Conservation (phyloP, 345 rosid genomes). For the Eucalyptus microcorys region DNA sequence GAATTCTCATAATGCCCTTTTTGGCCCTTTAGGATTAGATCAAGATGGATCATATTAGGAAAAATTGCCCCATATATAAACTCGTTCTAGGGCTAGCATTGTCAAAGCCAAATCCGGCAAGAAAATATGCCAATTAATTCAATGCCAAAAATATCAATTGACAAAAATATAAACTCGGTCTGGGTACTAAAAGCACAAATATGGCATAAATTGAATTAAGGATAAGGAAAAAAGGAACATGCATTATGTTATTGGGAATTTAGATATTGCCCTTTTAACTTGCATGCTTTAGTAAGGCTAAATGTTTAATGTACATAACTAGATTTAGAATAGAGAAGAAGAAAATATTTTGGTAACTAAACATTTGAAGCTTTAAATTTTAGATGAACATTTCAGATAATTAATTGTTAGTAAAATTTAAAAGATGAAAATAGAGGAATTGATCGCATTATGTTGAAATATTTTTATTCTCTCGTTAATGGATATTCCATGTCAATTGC, state of each 20-base stretch:
- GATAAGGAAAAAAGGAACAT: background rate
- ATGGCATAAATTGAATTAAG: background rate
- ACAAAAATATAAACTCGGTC: background rate
- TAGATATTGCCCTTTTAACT: background rate
- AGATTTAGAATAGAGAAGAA: background rate
- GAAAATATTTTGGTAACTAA: background rate
- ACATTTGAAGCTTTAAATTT: too few relatives aligned
- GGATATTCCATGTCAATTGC: too few relatives aligned
- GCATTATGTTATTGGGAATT: background rate
- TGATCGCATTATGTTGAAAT: too few relatives aligned
- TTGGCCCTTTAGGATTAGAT: background rate
- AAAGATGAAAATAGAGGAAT: too few relatives aligned
- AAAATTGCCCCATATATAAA: background rate
- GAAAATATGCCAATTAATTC: background rate
- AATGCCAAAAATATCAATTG: background rate
- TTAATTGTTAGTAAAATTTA: too few relatives aligned
- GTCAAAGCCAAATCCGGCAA: background rate
- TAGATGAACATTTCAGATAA: background rate
- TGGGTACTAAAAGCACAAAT: background rate
- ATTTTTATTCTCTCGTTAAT: too few relatives aligned
- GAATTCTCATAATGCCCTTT: background rate
- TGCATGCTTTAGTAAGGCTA: background rate
- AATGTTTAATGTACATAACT: background rate
- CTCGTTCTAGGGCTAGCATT: background rate
- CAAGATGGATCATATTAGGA: background rate